Evolutionary conservation across 2,329 filamentous ascomycete species (phyloP), one percentile per base, ranked within the genome.

Genomic region (Hymenoscyphus fraxineus): DNA sequence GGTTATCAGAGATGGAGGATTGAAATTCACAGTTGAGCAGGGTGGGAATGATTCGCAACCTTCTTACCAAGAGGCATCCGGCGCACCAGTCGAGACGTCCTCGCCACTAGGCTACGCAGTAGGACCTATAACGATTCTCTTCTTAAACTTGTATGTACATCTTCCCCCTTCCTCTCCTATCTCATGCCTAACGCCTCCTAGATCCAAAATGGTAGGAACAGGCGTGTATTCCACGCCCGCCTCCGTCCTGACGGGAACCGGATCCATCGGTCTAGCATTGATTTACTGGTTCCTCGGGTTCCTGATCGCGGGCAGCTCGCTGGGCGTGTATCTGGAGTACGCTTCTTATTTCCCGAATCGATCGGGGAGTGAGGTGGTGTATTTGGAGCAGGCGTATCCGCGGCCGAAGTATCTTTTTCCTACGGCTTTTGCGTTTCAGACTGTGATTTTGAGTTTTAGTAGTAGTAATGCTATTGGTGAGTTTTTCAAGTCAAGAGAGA

Each of bases 311-410:
- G 73, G 44, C n/a, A 63, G 61, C 15, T 63, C 61, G 22, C 19
- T 63, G 35, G 55, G 44, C 27, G 81, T 88, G 0, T 89, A 89
- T 64, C 81, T 89, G 9, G 88, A 90, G 70, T 83, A 84, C 15
- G 82, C 86, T 0, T 80, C 84, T 0, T 89, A 86, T 66, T 90
- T 90, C 65, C 87, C 87, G 0, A 89, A 83, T 70, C 83, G 88
- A 7, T 88, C 84, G 1, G 88, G 87, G 0, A 82, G 83, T 0
- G 86, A 90, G 69, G 87, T 88, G 0, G 87, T 88, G 0, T 90
- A 89, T 68, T 80, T 90, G 0, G 88, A 90, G 68, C 88, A 90
- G 70, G 84, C 86, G 0, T 91, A 83, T 67, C 87, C 87, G 0
- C 80, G 85, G 0, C 88, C 88, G 0, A 82, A 80, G 62, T 88